phyloP scores from a whole-genome alignment of 257 asterid species.

The Solanum tarapatanum region DNA sequence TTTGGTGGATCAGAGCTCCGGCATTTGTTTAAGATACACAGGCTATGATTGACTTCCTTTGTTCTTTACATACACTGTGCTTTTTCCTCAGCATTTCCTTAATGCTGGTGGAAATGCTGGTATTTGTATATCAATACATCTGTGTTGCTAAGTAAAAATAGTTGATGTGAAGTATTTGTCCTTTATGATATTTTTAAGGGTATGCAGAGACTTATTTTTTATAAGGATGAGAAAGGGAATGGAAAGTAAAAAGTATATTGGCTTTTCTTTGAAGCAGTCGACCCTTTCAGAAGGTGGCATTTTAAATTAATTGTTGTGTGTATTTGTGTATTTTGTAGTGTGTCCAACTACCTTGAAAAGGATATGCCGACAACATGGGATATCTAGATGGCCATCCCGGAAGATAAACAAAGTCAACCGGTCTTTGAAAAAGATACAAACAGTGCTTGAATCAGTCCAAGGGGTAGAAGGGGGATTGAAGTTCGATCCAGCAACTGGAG shows the following conservation, averaged over 20 bases:
- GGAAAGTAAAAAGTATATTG: background rate
- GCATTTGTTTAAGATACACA: background rate
- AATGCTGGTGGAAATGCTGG: background rate
- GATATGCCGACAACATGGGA: conserved; percentile 85
- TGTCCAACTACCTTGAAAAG: conserved; percentile 94
- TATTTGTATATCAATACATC: background rate
- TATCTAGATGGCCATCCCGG: conserved; percentile 92
- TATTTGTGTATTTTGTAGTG: conserved; percentile 23
- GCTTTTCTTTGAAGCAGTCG: background rate
- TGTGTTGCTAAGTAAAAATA: background rate
- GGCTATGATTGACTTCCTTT: background rate
- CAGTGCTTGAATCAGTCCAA: conserved; percentile 74
- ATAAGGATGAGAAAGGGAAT: background rate
- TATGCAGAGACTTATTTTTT: background rate
- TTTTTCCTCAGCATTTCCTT: background rate
- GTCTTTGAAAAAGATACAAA: conserved; percentile 64
- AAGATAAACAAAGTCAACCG: conserved; percentile 82
- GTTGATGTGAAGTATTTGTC: background rate
- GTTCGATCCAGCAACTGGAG: conserved; percentile 49
- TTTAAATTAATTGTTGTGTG: background rate
- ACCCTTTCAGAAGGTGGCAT: background rate
- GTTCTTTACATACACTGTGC: background rate
- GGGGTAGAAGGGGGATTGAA: conserved; percentile 72
- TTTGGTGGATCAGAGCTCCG: background rate
- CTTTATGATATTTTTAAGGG: background rate